These are phyloP conservation scores for Novymonas esmeraldas DNA, from an alignment of 208 protist species.

Conservation along the genomic window DNA sequence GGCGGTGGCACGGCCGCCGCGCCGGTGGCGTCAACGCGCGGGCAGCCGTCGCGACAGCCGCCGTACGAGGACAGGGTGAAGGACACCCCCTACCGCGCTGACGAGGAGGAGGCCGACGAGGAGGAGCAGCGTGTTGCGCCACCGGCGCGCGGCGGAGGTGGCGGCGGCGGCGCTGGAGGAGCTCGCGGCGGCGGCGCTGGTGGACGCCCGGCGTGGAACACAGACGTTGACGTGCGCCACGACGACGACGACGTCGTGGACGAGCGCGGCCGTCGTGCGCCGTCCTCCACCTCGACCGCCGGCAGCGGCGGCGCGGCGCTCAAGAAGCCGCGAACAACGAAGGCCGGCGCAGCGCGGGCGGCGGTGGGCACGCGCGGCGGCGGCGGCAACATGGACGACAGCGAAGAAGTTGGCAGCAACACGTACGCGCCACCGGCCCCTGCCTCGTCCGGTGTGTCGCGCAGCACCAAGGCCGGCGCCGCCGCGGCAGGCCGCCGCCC, in stretches of 20 bases:
- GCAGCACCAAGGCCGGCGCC: neutral
- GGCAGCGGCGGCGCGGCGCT: slow-evolving; percentile 13
- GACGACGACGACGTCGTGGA: slow-evolving; percentile 14
- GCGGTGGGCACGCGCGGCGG: neutral
- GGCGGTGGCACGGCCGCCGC: neutral
- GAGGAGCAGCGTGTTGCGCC: neutral
- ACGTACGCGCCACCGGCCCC: slow-evolving; percentile 10
- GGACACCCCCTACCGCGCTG: slow-evolving; percentile 4
- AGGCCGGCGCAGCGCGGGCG: neutral
- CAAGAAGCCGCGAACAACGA: slow-evolving; percentile 31
- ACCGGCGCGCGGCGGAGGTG: slow-evolving; percentile 7
- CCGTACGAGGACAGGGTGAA: neutral
- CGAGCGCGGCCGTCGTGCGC: neutral
- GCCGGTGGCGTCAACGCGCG: neutral
- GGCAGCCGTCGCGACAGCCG: neutral
- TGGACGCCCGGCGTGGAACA: slow-evolving; percentile 64
- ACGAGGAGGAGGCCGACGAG: slow-evolving; percentile 11
- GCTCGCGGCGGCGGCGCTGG: slow-evolving; percentile 3
- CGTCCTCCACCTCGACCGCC: neutral
- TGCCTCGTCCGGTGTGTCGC: neutral
- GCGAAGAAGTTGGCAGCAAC: slow-evolving; percentile 10
- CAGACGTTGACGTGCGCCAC: slow-evolving; percentile 44
- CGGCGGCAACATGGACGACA: slow-evolving; percentile 2
- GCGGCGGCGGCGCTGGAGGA: slow-evolving; percentile 10
- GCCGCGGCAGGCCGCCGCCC: slow-evolving; percentile 7